phyloP scores from a whole-genome alignment of 495 filamentous ascomycete genomes.

The Melanomma pulvis-pyrius region DNA sequence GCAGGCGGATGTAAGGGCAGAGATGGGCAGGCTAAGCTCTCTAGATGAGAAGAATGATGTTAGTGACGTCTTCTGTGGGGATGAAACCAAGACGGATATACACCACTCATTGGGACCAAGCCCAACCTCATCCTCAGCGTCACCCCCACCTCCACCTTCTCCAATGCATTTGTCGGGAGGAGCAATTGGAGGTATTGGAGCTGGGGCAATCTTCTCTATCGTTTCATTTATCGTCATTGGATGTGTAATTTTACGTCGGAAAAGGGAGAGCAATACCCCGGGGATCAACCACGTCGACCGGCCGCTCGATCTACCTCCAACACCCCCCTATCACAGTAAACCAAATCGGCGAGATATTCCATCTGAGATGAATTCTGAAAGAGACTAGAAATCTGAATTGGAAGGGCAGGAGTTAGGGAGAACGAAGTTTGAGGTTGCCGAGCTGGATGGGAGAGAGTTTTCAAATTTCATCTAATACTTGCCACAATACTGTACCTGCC shows the following conservation, averaged over 20 bases:
- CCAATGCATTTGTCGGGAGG: conserved; percentile 3
- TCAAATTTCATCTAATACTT: no score
- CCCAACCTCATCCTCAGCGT: background rate
- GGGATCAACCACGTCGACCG: background rate
- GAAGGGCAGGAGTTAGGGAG: no score
- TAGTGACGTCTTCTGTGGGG: conserved; percentile 1
- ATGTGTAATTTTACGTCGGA: background rate
- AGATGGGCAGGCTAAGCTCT: background rate
- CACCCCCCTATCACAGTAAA: background rate
- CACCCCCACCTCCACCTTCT: background rate
- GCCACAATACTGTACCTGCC: no score
- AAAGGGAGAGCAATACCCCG: background rate
- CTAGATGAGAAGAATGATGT: background rate
- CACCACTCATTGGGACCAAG: background rate
- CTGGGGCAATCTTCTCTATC: background rate
- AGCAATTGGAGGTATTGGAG: conserved; percentile 3
- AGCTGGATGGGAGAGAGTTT: no score
- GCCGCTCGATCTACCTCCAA: background rate
- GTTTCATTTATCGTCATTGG: background rate
- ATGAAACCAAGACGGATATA: background rate
- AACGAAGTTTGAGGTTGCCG: no score
- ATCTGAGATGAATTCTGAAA: no score
- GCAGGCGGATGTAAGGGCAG: conserved; percentile 5
- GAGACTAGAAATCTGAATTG: no score
- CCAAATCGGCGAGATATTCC: background rate